A percentile compares a stretch with the other conserved stretches of the same genome.
phyloP scores from a whole-genome alignment of 75 land plant species.

The Chamaecyparis obtusa region DNA sequence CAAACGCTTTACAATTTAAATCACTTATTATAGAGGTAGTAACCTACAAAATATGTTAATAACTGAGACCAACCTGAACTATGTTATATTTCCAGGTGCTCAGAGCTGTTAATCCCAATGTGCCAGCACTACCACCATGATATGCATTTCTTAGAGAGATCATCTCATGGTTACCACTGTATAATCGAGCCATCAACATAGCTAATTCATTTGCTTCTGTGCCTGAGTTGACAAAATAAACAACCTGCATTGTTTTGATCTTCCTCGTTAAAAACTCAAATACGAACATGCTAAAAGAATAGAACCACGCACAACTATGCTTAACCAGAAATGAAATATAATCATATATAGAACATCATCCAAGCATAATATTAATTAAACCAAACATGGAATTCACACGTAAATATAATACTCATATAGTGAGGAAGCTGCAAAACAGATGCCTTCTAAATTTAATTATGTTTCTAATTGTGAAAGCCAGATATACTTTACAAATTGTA shows the following conservation, averaged over 20 bases:
- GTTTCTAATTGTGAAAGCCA: neutral
- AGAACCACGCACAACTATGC: neutral
- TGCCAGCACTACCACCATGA: constrained; percentile 90
- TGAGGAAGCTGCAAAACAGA: neutral
- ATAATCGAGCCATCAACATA: constrained; percentile 90
- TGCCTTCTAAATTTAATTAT: neutral
- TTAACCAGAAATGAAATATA: neutral
- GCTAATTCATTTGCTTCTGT: constrained; percentile 97
- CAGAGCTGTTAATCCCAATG: constrained; percentile 87
- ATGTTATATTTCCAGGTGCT: constrained; percentile 92
- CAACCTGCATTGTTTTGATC: constrained; percentile 59
- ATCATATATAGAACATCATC: neutral
- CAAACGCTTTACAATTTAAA: neutral
- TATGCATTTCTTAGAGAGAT: constrained; percentile 91
- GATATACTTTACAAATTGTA: neutral
- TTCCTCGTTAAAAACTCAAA: constrained; percentile 9
- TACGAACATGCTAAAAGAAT: neutral
- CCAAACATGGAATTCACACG: neutral
- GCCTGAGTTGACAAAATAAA: constrained; percentile 96
- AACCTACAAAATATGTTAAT: neutral
- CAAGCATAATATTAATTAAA: neutral
- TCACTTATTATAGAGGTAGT: neutral
- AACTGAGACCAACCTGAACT: constrained; percentile 63
- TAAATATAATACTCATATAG: neutral
- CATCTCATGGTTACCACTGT: constrained; percentile 77